phyloP scores from a whole-genome alignment of 352 stramenopile species.

The Blastocystis sp. region DNA sequence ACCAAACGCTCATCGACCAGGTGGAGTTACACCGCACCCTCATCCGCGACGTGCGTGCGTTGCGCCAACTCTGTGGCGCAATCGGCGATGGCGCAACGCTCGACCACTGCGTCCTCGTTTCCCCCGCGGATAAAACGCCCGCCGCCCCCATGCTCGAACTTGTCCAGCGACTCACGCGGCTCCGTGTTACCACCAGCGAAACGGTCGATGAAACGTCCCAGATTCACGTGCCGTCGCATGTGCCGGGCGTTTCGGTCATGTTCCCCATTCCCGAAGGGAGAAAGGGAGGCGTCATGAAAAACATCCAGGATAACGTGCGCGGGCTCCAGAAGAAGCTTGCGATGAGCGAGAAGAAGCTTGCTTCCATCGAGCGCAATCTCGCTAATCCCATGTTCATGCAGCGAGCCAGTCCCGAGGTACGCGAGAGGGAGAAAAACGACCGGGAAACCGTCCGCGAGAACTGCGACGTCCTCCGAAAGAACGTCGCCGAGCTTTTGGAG shows the following conservation, averaged over 20 bases:
- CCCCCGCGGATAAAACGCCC: not conserved
- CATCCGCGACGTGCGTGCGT: not conserved
- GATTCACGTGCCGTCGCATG: conserved; percentile 17
- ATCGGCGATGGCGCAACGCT: not conserved
- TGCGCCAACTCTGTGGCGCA: not conserved
- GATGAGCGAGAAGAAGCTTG: conserved; percentile 1
- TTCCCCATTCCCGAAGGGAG: conserved; percentile 22
- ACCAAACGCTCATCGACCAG: not conserved
- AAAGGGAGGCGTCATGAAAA: not conserved
- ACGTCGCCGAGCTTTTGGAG: not conserved
- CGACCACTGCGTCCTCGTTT: not conserved
- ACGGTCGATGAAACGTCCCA: not conserved
- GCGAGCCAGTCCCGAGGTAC: not conserved
- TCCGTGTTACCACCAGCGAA: not conserved
- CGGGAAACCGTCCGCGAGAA: not conserved
- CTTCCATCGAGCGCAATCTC: conserved; percentile 19
- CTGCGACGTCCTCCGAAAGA: not conserved
- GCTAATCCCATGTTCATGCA: conserved; percentile 24
- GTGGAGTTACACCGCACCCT: not conserved
- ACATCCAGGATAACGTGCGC: not conserved
- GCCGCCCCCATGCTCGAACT: not conserved
- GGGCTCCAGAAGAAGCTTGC: conserved; percentile 15
- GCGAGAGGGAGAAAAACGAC: conserved; percentile 2
- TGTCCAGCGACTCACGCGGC: not conserved
- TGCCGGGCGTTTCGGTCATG: conserved; percentile 10